These are phyloP conservation scores for Tuber magnatum DNA, from an alignment of 495 filamentous ascomycete genomes.

Conservation along the genomic window DNA sequence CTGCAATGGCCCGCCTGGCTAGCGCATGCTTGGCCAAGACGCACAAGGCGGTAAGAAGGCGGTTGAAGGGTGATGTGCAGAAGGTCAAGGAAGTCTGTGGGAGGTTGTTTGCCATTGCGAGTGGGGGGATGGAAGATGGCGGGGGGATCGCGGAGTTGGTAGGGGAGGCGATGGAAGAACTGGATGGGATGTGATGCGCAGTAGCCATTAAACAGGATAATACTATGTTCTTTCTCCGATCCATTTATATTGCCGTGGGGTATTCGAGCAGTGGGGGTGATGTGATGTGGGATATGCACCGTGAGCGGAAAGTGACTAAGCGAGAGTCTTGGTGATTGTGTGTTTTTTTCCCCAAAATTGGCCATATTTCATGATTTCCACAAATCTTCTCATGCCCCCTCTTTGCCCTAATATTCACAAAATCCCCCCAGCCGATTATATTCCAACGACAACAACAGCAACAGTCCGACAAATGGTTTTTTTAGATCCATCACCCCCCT, in stretches of 20 bases:
- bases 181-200: constrained; percentile 27
- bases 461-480: too few relatives aligned
- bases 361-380: too few relatives aligned
- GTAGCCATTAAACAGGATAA: background rate
- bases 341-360: too few relatives aligned
- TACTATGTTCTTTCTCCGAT: background rate
- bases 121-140: constrained; percentile 29
- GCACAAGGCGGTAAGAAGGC: constrained; percentile 44
- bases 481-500: too few relatives aligned
- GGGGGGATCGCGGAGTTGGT: constrained; percentile 28
- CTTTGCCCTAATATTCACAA: too few relatives aligned
- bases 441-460: too few relatives aligned
- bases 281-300: background rate
- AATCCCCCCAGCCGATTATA: too few relatives aligned
- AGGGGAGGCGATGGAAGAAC: constrained; percentile 31
- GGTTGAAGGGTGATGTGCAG: constrained; percentile 42
- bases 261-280: background rate
- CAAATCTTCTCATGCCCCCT: too few relatives aligned
- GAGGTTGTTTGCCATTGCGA: constrained; percentile 18
- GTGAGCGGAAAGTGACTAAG: too few relatives aligned
- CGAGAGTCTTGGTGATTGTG: too few relatives aligned
- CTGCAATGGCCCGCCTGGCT: constrained; percentile 49
- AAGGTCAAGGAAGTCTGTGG: constrained; percentile 23
- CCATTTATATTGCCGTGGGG: background rate
- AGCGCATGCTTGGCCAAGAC: constrained; percentile 47